These are phyloP conservation scores for Magnolia sinica DNA, from an alignment of 164 flowering plant genomes.

Conservation along the genomic window DNA sequence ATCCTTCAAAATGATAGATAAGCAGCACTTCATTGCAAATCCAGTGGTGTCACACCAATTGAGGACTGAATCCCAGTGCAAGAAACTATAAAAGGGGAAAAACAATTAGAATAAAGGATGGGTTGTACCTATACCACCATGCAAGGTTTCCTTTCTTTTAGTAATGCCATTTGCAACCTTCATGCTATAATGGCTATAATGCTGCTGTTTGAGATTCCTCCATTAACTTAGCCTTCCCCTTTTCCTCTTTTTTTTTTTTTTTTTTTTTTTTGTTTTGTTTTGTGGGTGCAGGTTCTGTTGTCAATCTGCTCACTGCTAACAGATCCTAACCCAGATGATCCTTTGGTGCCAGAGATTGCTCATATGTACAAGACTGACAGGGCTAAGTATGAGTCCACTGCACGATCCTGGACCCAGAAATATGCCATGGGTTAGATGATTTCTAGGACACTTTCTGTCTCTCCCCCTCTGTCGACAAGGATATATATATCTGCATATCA, in stretches of 20 bases:
- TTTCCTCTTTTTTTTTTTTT: background rate
- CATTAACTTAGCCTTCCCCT: background rate
- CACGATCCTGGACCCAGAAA: slow-evolving; percentile 66
- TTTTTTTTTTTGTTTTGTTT: too few relatives aligned
- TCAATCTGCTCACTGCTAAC: slow-evolving; percentile 61
- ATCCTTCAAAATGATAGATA: too few relatives aligned
- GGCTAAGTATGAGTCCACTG: slow-evolving; percentile 53
- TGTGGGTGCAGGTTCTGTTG: slow-evolving; percentile 41
- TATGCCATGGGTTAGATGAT: slow-evolving; percentile 50
- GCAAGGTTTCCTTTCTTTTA: background rate
- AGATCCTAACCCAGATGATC: slow-evolving; percentile 69
- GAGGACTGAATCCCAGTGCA: too few relatives aligned
- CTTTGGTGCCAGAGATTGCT: slow-evolving; percentile 68
- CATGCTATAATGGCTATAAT: background rate
- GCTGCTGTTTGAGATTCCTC: background rate
- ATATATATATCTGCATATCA: background rate
- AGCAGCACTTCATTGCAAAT: too few relatives aligned
- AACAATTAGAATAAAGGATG: background rate
- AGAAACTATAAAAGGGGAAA: too few relatives aligned
- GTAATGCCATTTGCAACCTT: background rate
- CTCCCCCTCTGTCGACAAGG: background rate
- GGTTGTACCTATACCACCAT: background rate
- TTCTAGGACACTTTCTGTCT: background rate
- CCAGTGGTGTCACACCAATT: too few relatives aligned
- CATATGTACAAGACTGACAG: slow-evolving; percentile 64